Percentiles rank a stretch among this genome's conserved stretches.
phyloP scores from a whole-genome alignment of 1,139 yeast genomes.

The Magnusiomyces magnusii region DNA sequence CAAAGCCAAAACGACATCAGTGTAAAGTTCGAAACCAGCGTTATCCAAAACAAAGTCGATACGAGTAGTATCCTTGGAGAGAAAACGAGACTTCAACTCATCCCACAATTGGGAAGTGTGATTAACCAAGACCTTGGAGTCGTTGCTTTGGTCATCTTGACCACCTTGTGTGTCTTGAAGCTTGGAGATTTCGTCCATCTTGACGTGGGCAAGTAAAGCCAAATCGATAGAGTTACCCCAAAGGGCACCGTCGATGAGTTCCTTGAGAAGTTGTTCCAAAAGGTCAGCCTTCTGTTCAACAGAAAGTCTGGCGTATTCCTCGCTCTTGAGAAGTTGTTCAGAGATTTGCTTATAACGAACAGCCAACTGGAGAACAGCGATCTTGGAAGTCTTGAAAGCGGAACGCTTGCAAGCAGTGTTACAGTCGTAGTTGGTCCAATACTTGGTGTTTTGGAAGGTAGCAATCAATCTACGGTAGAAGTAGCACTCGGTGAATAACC shows the following conservation, averaged over 20 bases:
- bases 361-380: conserved; percentile 79
- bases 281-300: conserved; percentile 30
- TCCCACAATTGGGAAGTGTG: conserved; percentile 68
- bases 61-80: conserved; percentile 33
- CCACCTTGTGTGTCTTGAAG: conserved; percentile 63
- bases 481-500: background rate
- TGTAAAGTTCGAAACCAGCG: conserved; percentile 90
- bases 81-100: conserved; percentile 17
- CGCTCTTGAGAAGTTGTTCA: conserved; percentile 23
- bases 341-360: conserved; percentile 51
- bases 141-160: conserved; percentile 74
- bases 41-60: conserved; percentile 88
- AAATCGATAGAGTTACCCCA: conserved; percentile 99
- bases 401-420: conserved; percentile 41
- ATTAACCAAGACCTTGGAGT: conserved; percentile 72
- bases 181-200: conserved; percentile 80
- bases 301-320: background rate
- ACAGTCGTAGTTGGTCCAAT: background rate
- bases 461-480: background rate
- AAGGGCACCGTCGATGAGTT: conserved; percentile 77
- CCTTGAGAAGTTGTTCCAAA: conserved; percentile 43
- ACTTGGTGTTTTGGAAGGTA: background rate
- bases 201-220: conserved; percentile 57
- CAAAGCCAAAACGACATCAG: conserved; percentile 70
- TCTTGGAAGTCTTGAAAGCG: conserved; percentile 66